Base-by-base conservation (phyloP, 1,284 basidiomycete species). In the Ustilago tritici region DNA sequence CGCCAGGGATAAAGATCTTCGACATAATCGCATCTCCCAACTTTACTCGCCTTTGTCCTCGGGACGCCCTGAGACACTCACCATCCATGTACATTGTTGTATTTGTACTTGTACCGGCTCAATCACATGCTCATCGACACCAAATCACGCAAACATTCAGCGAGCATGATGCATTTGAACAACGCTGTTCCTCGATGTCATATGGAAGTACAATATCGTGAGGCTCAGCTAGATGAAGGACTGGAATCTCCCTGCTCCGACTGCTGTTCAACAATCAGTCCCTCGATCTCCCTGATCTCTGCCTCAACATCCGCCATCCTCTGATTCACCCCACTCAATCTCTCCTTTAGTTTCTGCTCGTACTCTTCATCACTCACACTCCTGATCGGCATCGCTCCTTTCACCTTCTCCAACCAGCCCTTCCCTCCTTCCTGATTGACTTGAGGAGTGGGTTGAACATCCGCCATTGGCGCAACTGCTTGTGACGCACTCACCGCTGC, bases 321-420 rank as follows among this genome's bases (percentile, higher is more conserved):
- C 40, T 72, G 71, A 35, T 78, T 70, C 11, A 80, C 66, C 23
- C 52, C 47, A 31, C 31, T 53, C 41, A 80, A 49, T 41, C 70
- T 56, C 28, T 62, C 62, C 43, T 69, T 61, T 19, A 80, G 47
- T 54, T 74, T 78, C 9, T 31, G 23, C 65, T 78, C 75, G 47
- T 80, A 80, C 69, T 80, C 76, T 46, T 80, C 68, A 50, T 80
- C 76, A 41, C 76, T 70, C 23, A 80, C 60, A 52, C 67, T 71
- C n/a, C 66, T 31, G 41, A 80, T 70, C 46, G 78, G 78, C 63
- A 78, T 65, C 6, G 50, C 53, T 2, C 35, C 53, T 32, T 68
- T 70, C 34, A 77, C 56, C 41, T 69, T 65, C 8, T n/a, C 28
- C 32, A 72, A 40, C 65, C 63, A 78, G 14, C 43, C 56, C 35